Percentiles rank a stretch among this genome's conserved stretches.
phyloP scores from a whole-genome alignment of 192 early-diverging fungal species.

The Obelidium mucronatum region DNA sequence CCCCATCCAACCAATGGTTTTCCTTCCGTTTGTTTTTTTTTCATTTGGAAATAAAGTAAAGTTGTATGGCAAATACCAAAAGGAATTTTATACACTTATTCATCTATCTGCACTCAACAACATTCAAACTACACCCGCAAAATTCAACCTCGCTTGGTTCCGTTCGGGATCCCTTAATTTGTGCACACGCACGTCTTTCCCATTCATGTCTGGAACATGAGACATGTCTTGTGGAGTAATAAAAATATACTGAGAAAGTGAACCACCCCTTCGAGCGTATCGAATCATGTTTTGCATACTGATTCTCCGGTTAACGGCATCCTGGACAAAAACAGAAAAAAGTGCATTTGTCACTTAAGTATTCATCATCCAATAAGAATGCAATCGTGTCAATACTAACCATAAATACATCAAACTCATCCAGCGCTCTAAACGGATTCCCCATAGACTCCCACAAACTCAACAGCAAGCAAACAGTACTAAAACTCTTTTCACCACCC shows the following conservation, averaged over 20 bases:
- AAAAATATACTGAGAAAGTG: conserved; percentile 83
- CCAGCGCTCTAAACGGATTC: conserved; percentile 90
- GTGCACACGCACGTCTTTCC: conserved; percentile 54
- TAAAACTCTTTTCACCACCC: conserved; percentile 97
- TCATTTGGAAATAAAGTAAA: no score
- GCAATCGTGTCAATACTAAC: no score
- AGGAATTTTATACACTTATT: no score
- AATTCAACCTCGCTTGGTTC: conserved; percentile 29
- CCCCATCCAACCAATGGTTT: no score
- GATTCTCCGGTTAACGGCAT: conserved; percentile 91
- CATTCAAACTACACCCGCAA: no score
- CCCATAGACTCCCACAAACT: conserved; percentile 94
- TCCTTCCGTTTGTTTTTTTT: no score
- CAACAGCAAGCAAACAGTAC: conserved; percentile 91
- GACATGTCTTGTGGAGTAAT: conserved; percentile 94
- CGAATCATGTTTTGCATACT: conserved; percentile 91
- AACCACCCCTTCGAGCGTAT: conserved; percentile 71
- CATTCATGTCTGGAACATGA: conserved; percentile 34
- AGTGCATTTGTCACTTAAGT: conserved; percentile 8
- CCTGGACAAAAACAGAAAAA: conserved; percentile 49
- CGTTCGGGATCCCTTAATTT: conserved; percentile 59
- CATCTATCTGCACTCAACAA: no score
- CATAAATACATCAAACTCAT: conserved; percentile 99
- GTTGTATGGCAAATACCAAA: no score
- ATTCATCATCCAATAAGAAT: no score